These are phyloP conservation scores for Stachybotrys chlorohalonatus DNA, from an alignment of 2,329 filamentous ascomycete genomes.

Conservation along the genomic window DNA sequence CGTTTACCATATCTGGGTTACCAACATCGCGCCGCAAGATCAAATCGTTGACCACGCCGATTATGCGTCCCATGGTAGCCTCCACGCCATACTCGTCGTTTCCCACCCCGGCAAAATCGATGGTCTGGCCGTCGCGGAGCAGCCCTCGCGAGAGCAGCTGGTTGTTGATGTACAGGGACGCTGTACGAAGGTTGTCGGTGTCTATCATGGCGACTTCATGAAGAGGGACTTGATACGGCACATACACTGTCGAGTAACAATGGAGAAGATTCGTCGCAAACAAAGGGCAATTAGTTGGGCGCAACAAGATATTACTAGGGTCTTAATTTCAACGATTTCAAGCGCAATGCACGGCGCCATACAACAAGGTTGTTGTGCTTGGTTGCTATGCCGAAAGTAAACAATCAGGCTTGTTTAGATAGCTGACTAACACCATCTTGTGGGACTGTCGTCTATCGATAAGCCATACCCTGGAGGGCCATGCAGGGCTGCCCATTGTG, in stretches of 20 bases:
- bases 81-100: slow-evolving; percentile 44
- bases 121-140: slow-evolving; percentile 57
- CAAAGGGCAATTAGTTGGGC: neutral
- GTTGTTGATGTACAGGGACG: slow-evolving; percentile 66
- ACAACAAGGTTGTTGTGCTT: slow-evolving; percentile 5
- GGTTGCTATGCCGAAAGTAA: slow-evolving; percentile 31
- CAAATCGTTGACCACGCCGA: slow-evolving; percentile 89
- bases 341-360: neutral
- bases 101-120: slow-evolving; percentile 74
- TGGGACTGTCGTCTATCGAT: slow-evolving; percentile 8
- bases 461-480: slow-evolving; percentile 2
- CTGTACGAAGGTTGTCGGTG: slow-evolving; percentile 53
- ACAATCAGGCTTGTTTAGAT: slow-evolving; percentile 14
- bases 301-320: slow-evolving; percentile 10
- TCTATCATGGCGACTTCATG: slow-evolving; percentile 39
- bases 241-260: neutral
- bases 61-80: slow-evolving; percentile 73
- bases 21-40: slow-evolving; percentile 79
- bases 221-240: neutral
- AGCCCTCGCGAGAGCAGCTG: slow-evolving; percentile 58
- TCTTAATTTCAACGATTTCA: neutral
- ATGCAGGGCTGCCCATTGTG: too few species aligned
- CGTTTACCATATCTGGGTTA: neutral
- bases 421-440: slow-evolving; percentile 1
- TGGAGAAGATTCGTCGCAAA: neutral